Evolutionary conservation across 2,329 filamentous ascomycete genomes (phyloP), one percentile per base, ranked within the genome.

Genomic region (Arthroderma sp.): DNA sequence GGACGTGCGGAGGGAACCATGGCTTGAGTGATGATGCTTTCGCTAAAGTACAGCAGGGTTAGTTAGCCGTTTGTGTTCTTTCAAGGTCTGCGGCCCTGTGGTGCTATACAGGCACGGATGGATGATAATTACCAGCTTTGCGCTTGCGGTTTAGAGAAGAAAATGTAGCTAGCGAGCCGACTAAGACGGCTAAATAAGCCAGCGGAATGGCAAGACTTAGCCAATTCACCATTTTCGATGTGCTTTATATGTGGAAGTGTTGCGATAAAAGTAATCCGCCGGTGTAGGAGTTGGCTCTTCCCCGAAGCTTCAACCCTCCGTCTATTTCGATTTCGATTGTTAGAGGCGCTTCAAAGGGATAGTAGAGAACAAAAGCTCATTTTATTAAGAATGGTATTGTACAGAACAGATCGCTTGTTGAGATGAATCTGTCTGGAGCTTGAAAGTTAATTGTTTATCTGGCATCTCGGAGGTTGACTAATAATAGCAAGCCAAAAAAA

Each of bases 91-190:
- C 30, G 15, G 29, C 39, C 8, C 32, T 29, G 10, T 15, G 22
- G 29, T 32, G 15, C 5, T 9, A 32, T 38, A 32, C 15, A 3
- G 15, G 3, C 15, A 2, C 15, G 15, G 15, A 46, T 29, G 42
- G 45, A 15, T 37, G 46, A 45, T 45, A 73, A 78, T 50, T 70
- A 86, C 82, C 70, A 54, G 84, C 81, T 75, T 94, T 91, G 65
- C 91, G 80, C 69, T 91, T 89, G 58, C 89, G 82, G 68, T 96
- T 96, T 51, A 96, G 78, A 46, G 78, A 85, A 40, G 86, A 93
- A 68, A 98, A 98, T 52, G 86, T 91, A 61, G 83, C 82, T 54
- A 98, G 77, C 32, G 87, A 89, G 58, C 87, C 86, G 58, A 85
- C 74, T 45, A 98, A 80, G 48, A 96, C 84, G 54, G 78, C 74